Evolutionary conservation across 176 grass and related monocot genomes (phyloP).

Genomic region (Puccinellia tenuiflora): DNA sequence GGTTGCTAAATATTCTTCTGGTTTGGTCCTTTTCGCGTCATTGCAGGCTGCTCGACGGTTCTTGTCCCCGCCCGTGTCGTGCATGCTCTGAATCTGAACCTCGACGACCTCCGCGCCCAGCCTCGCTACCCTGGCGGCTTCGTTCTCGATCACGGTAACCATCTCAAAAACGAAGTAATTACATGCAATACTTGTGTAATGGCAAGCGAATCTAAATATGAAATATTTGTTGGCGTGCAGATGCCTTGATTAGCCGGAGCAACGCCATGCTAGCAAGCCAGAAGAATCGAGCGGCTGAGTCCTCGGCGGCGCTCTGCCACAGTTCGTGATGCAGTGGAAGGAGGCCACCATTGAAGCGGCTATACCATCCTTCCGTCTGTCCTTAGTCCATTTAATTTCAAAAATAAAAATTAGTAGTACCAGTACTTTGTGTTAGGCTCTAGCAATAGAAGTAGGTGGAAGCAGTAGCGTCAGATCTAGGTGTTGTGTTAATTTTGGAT

Average conservation of each 20-base stretch:
- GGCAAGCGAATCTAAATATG: background rate
- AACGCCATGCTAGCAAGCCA: constrained; percentile 50
- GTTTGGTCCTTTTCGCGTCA: background rate
- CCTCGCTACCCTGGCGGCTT: constrained; percentile 58
- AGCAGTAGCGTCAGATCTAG: constrained; percentile 31
- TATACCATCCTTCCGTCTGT: background rate
- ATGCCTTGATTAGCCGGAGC: constrained; percentile 63
- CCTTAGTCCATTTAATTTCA: constrained; percentile 6
- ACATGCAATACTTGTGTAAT: background rate
- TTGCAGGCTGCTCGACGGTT: constrained; percentile 71
- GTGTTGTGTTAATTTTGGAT: constrained; percentile 33
- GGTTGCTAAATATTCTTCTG: background rate
- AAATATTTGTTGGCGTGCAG: background rate
- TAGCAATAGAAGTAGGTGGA: constrained; percentile 24
- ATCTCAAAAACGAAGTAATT: background rate
- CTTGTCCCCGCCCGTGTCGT: constrained; percentile 85
- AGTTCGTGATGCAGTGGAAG: constrained; percentile 35
- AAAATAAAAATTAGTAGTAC: constrained; percentile 21
- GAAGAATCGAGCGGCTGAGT: background rate
- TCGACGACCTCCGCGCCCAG: constrained; percentile 73
- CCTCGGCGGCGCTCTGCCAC: background rate
- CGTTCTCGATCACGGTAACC: constrained; percentile 48
- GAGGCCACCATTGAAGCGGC: background rate
- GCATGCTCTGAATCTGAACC: constrained; percentile 76
- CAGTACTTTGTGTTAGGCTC: constrained; percentile 28